phyloP scores from a whole-genome alignment of 148 eudicot genomes.

The Camellia lanceoleosa region DNA sequence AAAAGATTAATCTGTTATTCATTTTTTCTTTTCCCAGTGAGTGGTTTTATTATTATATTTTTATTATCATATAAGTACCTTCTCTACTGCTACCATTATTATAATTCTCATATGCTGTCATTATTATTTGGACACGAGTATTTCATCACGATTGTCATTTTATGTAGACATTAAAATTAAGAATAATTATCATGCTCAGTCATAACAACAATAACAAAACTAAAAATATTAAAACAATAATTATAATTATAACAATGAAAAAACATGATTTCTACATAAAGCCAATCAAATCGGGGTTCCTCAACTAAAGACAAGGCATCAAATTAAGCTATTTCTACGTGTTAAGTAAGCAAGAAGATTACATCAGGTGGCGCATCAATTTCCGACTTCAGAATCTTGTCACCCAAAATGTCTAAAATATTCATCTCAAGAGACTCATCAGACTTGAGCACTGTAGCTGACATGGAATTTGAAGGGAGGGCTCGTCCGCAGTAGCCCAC shows the following conservation, averaged over 20 bases:
- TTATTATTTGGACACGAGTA: background rate
- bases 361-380: constrained; percentile 75
- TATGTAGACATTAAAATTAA: background rate
- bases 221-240: background rate
- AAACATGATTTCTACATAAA: background rate
- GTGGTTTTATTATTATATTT: background rate
- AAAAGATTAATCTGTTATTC: background rate
- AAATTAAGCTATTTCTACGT: constrained; percentile 2
- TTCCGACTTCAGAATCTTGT: constrained; percentile 73
- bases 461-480: constrained; percentile 59
- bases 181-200: background rate
- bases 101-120: background rate
- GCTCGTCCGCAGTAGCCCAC: constrained; percentile 99
- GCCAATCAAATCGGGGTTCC: background rate
- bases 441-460: constrained; percentile 47
- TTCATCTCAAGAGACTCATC: constrained; percentile 88
- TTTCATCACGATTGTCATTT: no score
- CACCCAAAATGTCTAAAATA: constrained; percentile 65
- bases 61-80: background rate
- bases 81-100: background rate
- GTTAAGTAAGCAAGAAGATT: constrained; percentile 32
- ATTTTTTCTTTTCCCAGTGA: background rate
- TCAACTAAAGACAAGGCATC: background rate
- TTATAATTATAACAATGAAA: background rate
- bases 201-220: background rate